Conservation (phyloP, 2,329 filamentous ascomycete species). For the Pyrenophora tritici-repentis region DNA sequence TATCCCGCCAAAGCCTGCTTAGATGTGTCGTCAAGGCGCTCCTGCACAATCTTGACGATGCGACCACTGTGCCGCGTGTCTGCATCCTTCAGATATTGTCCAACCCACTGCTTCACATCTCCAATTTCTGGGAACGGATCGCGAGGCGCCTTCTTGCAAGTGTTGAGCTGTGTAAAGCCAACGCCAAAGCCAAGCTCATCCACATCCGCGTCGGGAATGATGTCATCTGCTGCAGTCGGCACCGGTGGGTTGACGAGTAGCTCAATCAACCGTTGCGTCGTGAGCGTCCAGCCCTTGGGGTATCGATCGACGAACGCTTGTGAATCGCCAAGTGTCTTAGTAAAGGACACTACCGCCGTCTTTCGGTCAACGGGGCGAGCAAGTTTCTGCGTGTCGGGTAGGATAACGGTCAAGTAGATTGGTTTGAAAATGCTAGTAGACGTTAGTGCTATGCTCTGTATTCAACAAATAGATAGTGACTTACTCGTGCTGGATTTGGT, state of each 20-base stretch:
- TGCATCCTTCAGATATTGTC: conserved; percentile 75
- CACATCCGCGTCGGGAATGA: conserved; percentile 85
- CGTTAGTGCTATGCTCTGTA: conserved; percentile 21
- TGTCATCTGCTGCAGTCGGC: conserved; percentile 67
- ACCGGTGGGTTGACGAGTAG: conserved; percentile 88
- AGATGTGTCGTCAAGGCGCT: conserved; percentile 62
- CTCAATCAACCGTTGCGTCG: conserved; percentile 85
- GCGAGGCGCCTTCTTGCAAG: conserved; percentile 72
- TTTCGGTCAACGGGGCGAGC: conserved; percentile 89
- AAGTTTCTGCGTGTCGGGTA: conserved; percentile 87
- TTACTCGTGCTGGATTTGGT: conserved; percentile 74
- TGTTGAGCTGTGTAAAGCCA: conserved; percentile 91
- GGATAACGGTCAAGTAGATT: conserved; percentile 84
- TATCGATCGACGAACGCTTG: conserved; percentile 76
- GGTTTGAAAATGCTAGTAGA: conserved; percentile 71
- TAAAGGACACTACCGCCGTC: conserved; percentile 87
- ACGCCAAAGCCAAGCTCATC: conserved; percentile 95
- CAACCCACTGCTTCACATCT: conserved; percentile 83
- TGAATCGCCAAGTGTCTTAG: conserved; percentile 88
- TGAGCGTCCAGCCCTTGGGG: conserved; percentile 81
- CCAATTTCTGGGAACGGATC: conserved; percentile 88
- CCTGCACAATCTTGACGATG: conserved; percentile 71
- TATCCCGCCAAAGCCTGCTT: conserved; percentile 48
- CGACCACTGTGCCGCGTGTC: conserved; percentile 74
- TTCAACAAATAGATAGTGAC: conserved; percentile 15